Evolutionary conservation across 2,329 filamentous ascomycete species (phyloP), one percentile per base, ranked within the genome.

Genomic region (Colletotrichum sp.): DNA sequence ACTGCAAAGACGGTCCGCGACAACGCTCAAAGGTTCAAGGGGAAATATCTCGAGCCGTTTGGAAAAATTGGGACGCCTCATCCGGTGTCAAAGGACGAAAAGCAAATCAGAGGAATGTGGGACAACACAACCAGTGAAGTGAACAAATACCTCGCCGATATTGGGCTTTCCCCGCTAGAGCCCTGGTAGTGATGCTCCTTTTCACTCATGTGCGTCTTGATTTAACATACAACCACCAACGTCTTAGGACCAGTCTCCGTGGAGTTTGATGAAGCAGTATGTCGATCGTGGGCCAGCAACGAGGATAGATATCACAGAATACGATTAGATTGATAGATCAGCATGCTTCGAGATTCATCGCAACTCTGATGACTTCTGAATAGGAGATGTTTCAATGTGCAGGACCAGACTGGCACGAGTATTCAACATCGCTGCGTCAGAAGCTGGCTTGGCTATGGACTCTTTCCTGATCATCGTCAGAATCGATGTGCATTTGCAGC

Each of bases 21-120:
- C 6, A 65, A 74, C 10, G 13, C 65, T 3, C 67, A 72, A 3
- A 52, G 52, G 66, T 80, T 77, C 52, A 78, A 74, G 44, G 80
- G 79, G 1, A 78, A 59, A 24, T 80, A 79, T n/a, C 21, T 80
- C 5, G 76, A 77, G 64, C 79, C 78, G 0, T 59, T 77, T 26
- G 79, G 78, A 7, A 28, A 69, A 3, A 15, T 79, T 5, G 52
- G 36, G 13, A 62, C 57, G 5, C 70, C 75, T 24, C 77, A 81
- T 28, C 55, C 75, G 2, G 60, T 78, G 10, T 39, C 75, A 8
- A 52, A 77, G 6, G 70, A 80, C 28, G 39, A 70, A 15, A 55
- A 76, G 59, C 68, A 77, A 59, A 52, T 71, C 9, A 36, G 62
- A 24, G 72, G 65, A 4, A 64, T 80, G 73, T 80, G 80, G 79